Base-by-base conservation (phyloP, 2,329 filamentous ascomycete genomes). In the Botryotinia narcissicola region DNA sequence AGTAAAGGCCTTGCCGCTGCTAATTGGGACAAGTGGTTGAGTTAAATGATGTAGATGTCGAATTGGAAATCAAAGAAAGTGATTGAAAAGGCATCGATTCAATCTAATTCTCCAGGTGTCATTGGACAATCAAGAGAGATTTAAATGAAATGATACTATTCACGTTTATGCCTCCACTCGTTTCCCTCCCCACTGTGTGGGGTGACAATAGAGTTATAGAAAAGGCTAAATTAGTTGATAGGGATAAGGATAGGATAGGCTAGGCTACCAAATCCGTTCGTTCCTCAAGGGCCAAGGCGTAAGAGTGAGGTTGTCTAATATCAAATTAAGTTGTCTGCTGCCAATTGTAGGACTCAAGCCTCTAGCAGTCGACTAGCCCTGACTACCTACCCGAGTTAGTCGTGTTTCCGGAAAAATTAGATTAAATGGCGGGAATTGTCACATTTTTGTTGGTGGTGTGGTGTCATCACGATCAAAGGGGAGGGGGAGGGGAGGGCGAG, bases 111-210 rank as follows among this genome's bases (percentile, higher is more conserved):
- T 6, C 46, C 16, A 0, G 14, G 35, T 29, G 6, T 67, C 9
- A 67, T 67, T 67, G 64, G 64, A 20, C 18, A n/a, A 20, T 29
- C 18, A 37, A 29, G 46, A 35, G 14, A 54, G 37, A 7, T 54
- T 67, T 67, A 54, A 51, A 54, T 67, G 64, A 57, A 40, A 29
- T 67, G 63, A 54, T 40, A 29, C 63, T 67, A 54, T 67, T 68
- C 25, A 54, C 37, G n/a, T 68, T 68, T 35, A 42, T 68, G 64
- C 35, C n/a, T 29, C 51, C 51, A 14, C 51, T 57, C 51, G 51
- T n/a, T 29, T 18, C 48, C 25, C 9, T 25, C 20, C 48, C 46
- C 46, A 22, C 29, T 29, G 61, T 16, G 16, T 29, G 25, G 35
- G 18, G 64, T 54, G 48, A 42, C 16, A 57, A 51, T 54, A 57